Evolutionary conservation across 2,329 filamentous ascomycete species (phyloP), one percentile per base, ranked within the genome.

Genomic region (Trichophaea hybrida): DNA sequence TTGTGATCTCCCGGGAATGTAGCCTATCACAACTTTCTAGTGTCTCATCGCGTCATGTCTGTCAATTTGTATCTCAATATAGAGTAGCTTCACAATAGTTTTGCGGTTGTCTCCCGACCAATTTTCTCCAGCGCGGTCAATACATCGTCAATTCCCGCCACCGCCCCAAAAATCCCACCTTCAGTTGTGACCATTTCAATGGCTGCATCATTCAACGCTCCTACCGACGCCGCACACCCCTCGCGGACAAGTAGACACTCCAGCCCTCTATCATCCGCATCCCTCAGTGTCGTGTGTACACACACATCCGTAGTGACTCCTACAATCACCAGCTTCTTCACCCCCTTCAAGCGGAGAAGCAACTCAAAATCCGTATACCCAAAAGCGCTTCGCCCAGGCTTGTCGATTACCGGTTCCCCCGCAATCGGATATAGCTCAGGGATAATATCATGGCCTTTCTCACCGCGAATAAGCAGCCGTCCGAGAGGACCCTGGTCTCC

Each of bases 371-470:
- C 71, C 2, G 71, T 72, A 33, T 82, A 67, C 38, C 68, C 64
- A 46, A 72, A 72, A 4, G 71, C 71, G 48, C 69, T 69, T 0
- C 67, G 64, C 1, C 71, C 71, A 1, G 71, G 70, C 55, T 72
- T 72, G 43, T 72, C 71, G 40, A 72, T 69, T 2, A 72, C 57
- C 4, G 67, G 66, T 53, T 72, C 71, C 6, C 61, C 61, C 4
- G 55, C 52, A 1, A 65, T 32, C 1, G 71, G 71, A 1, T 53
- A 40, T 1, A 72, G 58, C 58, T 72, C 79, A 6, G 74, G 70
- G 15, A 82, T 74, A 34, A 76, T 80, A 51, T 78, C 79, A 66
- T 82, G 79, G 0, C 80, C 80, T 24, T 71, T 66, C 65, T 82
- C 77, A 0, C 80, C 80, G 17, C 80, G 76, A 31, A 83, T 72